These are phyloP conservation scores for Melastoma candidum DNA, from an alignment of 441 rosid species.

Conservation along the genomic window DNA sequence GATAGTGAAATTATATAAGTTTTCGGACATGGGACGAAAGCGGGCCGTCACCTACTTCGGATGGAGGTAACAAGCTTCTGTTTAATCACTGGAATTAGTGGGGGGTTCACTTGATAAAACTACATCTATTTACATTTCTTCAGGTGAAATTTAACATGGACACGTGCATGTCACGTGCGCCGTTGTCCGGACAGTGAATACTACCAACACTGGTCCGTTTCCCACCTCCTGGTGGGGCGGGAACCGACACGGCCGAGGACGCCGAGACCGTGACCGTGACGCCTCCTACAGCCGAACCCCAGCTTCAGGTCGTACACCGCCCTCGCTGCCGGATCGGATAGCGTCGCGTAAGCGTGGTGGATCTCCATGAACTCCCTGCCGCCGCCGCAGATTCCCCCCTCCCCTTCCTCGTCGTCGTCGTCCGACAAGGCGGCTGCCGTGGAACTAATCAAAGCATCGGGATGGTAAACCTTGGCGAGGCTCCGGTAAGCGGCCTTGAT, in stretches of 20 bases:
- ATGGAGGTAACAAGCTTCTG: too few relatives aligned
- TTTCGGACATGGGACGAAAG: too few relatives aligned
- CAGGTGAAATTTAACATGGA: too few relatives aligned
- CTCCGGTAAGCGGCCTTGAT: constrained; percentile 26
- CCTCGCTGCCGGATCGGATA: constrained; percentile 19
- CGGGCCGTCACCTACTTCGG: too few relatives aligned
- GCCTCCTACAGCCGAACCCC: not conserved
- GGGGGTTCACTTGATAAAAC: too few relatives aligned
- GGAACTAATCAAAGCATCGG: constrained; percentile 3
- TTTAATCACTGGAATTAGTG: too few relatives aligned
- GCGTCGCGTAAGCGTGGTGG: constrained; percentile 17
- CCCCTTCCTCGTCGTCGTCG: too few relatives aligned
- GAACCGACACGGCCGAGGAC: not conserved
- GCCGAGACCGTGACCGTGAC: too few relatives aligned
- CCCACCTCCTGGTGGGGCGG: constrained; percentile 20
- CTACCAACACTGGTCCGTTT: constrained; percentile 30
- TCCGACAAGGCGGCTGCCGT: not conserved
- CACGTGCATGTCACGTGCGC: too few relatives aligned
- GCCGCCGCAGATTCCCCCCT: not conserved
- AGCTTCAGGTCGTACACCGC: constrained; percentile 22
- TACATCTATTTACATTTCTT: too few relatives aligned
- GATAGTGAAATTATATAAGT: too few relatives aligned
- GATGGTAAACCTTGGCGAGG: constrained; percentile 28
- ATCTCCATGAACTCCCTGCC: constrained; percentile 13
- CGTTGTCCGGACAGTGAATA: too few relatives aligned